Evolutionary conservation across 108 stramenopile species (phyloP).

Genomic region (Stephanodiscus triporus): DNA sequence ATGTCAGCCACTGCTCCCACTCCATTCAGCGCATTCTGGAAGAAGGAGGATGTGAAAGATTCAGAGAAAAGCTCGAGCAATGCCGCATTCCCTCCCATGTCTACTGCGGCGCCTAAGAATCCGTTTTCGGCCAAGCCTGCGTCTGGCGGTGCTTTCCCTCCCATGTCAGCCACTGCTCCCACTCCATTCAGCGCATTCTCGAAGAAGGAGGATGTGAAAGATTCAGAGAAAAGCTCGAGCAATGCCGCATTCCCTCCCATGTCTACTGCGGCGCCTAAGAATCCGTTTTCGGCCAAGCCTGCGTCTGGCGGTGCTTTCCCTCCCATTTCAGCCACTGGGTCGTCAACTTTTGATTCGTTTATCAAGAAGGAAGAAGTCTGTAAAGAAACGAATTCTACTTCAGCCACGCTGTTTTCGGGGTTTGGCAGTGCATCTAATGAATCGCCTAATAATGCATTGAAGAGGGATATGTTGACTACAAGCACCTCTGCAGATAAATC

Average conservation of each 20-base stretch:
- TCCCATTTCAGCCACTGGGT: conserved; percentile 56
- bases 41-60: conserved; percentile 14
- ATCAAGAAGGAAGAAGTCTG: neutral
- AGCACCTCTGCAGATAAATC: neutral
- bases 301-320: conserved; percentile 43
- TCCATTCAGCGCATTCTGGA: conserved; percentile 50
- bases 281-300: conserved; percentile 6
- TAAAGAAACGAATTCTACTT: conserved; percentile 50
- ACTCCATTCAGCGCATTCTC: conserved; percentile 51
- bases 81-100: conserved; percentile 60
- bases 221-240: conserved; percentile 6
- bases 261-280: conserved; percentile 42
- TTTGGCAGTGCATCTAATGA: conserved; percentile 8
- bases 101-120: conserved; percentile 45
- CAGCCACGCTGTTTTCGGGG: conserved; percentile 44
- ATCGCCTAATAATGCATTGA: neutral
- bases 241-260: conserved; percentile 56
- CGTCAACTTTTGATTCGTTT: conserved; percentile 11
- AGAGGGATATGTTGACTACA: neutral
- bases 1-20: conserved; percentile 66
- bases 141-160: conserved; percentile 31
- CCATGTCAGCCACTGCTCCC: conserved; percentile 58
- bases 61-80: conserved; percentile 5
- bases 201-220: conserved; percentile 2
- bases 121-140: conserved; percentile 1